These are phyloP conservation scores for Sugiyamaella pinicola DNA, from an alignment of 1,139 yeast species.

Conservation along the genomic window DNA sequence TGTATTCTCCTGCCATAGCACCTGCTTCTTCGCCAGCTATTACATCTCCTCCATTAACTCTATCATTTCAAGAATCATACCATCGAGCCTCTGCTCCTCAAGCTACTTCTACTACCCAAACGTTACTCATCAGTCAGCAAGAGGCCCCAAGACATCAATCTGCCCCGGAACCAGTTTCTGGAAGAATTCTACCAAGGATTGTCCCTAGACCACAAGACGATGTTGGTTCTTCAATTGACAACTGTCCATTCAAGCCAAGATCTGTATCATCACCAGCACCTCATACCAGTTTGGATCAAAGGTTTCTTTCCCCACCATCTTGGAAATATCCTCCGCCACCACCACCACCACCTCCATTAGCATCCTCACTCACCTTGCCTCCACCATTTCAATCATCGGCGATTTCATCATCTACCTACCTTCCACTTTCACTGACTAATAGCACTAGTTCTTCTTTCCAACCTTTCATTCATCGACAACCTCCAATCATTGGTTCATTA, in stretches of 20 bases:
- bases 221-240: not conserved
- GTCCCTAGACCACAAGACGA: conserved; percentile 29
- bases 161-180: conserved; percentile 27
- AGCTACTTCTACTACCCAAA: not conserved
- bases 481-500: conserved; percentile 1
- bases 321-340: conserved; percentile 21
- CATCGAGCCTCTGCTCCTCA: conserved; percentile 20
- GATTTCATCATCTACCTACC: conserved; percentile 16
- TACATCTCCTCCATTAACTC: conserved; percentile 10
- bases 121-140: conserved; percentile 7
- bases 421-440: conserved; percentile 7
- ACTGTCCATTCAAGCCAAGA: conserved; percentile 17
- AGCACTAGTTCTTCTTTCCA: conserved; percentile 4
- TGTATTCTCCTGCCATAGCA: not conserved
- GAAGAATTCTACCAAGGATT: conserved; percentile 24
- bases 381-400: conserved; percentile 18
- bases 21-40: conserved; percentile 8
- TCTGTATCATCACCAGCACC: conserved; percentile 21
- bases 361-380: conserved; percentile 14
- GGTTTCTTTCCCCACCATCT: conserved; percentile 16
- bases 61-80: conserved; percentile 9
- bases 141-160: conserved; percentile 28
- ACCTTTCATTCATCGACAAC: conserved; percentile 2
- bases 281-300: conserved; percentile 6
- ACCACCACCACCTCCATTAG: conserved; percentile 15